A percentile compares a stretch with the other conserved stretches of the same genome.
Evolutionary conservation across 2,329 filamentous ascomycete genomes (phyloP).

Genomic region (Davidsoniella neocaledoniae): DNA sequence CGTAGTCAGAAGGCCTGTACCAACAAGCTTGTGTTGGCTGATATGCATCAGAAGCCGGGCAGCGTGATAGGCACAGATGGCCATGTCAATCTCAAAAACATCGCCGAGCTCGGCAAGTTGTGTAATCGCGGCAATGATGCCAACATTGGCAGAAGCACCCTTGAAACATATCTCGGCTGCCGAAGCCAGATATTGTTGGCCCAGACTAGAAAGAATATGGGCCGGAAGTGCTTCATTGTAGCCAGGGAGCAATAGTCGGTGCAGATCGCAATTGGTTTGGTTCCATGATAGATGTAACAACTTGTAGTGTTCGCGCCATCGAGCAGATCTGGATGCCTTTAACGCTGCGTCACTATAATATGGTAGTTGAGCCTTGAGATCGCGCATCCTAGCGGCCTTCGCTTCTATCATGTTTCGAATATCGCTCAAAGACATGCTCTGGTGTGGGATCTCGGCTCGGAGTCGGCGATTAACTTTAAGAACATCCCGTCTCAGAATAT

Average conservation of each 20-base stretch:
- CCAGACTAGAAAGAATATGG: slow-evolving; percentile 17
- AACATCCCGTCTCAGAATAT: no score
- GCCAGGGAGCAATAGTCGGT: slow-evolving; percentile 25
- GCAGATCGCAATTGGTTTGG: slow-evolving; percentile 27
- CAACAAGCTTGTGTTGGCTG: slow-evolving; percentile 12
- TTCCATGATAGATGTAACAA: slow-evolving; percentile 24
- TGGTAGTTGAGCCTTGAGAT: no score
- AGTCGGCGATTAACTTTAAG: no score
- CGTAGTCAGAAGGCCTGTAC: slow-evolving; percentile 13
- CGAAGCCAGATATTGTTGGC: slow-evolving; percentile 14
- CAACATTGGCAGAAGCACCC: slow-evolving; percentile 16
- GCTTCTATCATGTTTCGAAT: no score
- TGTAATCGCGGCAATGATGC: no score
- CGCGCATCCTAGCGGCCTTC: no score
- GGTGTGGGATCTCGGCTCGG: no score
- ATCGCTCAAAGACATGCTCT: no score
- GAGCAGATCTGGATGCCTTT: background rate
- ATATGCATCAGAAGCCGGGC: slow-evolving; percentile 23
- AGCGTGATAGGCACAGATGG: slow-evolving; percentile 27
- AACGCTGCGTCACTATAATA: no score
- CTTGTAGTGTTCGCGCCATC: slow-evolving; percentile 16
- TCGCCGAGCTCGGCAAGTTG: slow-evolving; percentile 14
- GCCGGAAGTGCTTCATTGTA: slow-evolving; percentile 25
- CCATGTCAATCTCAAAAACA: slow-evolving; percentile 19
- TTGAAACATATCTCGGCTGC: slow-evolving; percentile 18